Evolutionary conservation across 352 stramenopile species (phyloP).

Genomic region (Phytopythium oedochilum): DNA sequence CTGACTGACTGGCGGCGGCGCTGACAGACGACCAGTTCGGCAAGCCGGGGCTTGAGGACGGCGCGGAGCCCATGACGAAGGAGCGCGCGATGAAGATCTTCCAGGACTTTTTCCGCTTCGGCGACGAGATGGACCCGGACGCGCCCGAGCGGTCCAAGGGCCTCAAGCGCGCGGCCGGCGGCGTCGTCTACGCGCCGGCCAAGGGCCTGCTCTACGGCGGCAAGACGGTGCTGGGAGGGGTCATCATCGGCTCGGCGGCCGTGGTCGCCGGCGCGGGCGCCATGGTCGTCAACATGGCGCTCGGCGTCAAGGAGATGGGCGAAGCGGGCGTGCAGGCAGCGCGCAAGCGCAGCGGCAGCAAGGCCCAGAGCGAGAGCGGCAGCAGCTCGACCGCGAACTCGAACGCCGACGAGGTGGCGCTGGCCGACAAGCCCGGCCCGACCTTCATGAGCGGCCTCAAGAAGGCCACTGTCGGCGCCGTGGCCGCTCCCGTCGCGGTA

Average conservation of each 20-base stretch:
- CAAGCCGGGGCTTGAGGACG: slow-evolving; percentile 88
- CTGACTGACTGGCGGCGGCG: slow-evolving; percentile 10
- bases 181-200: slow-evolving; percentile 74
- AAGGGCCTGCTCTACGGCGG: slow-evolving; percentile 83
- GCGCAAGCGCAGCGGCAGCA: slow-evolving; percentile 53
- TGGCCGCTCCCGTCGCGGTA: slow-evolving; percentile 78
- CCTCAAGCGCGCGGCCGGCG: slow-evolving; percentile 67
- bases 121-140: slow-evolving; percentile 80
- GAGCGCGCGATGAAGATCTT: slow-evolving; percentile 84
- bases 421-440: slow-evolving; percentile 65
- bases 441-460: slow-evolving; percentile 84
- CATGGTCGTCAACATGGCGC: slow-evolving; percentile 80
- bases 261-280: slow-evolving; percentile 70
- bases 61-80: slow-evolving; percentile 77
- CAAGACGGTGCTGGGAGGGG: slow-evolving; percentile 74
- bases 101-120: slow-evolving; percentile 83
- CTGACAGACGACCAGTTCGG: slow-evolving; percentile 90
- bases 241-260: slow-evolving; percentile 81
- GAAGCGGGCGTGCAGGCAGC: slow-evolving; percentile 76
- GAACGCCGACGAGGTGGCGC: slow-evolving; percentile 24
- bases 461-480: slow-evolving; percentile 79
- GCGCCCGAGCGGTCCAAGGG: slow-evolving; percentile 74
- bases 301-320: slow-evolving; percentile 86
- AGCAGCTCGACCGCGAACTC: slow-evolving; percentile 12
- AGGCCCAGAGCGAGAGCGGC: slow-evolving; percentile 34